Evolutionary conservation across 202 grass and related monocot species (phyloP).

Genomic region (Alloteropsis angusta): DNA sequence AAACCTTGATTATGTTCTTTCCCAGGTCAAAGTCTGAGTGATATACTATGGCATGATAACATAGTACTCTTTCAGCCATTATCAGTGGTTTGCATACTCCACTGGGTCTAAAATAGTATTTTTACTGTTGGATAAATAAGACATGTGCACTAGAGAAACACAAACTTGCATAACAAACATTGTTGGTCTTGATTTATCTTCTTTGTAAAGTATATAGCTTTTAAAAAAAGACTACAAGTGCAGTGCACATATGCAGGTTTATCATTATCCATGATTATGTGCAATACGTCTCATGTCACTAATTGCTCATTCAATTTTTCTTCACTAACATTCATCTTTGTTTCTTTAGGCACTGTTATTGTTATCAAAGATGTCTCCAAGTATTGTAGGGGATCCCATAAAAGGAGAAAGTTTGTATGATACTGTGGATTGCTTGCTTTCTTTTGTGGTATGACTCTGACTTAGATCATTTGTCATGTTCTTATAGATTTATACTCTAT

Average conservation of each 20-base stretch:
- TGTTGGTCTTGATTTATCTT: neutral
- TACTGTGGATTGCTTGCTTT: slow-evolving; percentile 10
- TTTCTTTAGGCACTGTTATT: neutral
- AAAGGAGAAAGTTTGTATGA: neutral
- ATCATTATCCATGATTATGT: too few relatives aligned
- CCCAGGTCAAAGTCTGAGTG: neutral
- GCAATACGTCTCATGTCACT: neutral
- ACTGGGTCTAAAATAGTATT: neutral
- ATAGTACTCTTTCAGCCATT: neutral
- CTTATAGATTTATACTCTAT: neutral
- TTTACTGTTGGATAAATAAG: neutral
- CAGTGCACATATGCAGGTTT: too few relatives aligned
- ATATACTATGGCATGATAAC: neutral
- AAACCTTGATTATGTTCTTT: neutral
- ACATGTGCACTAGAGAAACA: neutral
- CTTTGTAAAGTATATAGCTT: neutral
- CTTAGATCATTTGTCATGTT: neutral
- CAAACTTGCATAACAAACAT: too few relatives aligned
- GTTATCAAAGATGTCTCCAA: neutral
- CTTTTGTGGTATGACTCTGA: neutral
- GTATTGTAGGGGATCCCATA: neutral
- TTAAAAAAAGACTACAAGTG: neutral
- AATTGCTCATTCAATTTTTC: neutral
- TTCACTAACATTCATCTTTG: neutral
- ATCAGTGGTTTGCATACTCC: neutral